Conservation (phyloP, 306 rosid genomes). For the Castanea sativa region DNA sequence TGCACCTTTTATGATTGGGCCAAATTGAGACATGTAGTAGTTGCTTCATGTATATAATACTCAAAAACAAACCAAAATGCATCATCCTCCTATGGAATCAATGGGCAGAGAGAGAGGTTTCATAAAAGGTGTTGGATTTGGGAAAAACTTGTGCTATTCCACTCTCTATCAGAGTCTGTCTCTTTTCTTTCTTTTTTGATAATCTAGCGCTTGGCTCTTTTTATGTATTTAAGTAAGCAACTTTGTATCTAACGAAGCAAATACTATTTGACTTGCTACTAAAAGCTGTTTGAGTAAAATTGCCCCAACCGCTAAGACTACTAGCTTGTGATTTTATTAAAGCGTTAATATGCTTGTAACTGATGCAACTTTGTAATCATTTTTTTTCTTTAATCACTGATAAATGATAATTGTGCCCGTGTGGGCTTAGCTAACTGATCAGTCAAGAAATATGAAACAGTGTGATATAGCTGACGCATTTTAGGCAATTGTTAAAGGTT, state of each 20-base stretch:
- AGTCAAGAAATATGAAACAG: slow-evolving; percentile 30
- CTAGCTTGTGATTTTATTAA: slow-evolving; percentile 44
- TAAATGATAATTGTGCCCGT: slow-evolving; percentile 33
- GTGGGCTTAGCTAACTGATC: slow-evolving; percentile 38
- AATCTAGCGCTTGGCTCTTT: background rate
- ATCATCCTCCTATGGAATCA: background rate
- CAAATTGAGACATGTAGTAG: slow-evolving; percentile 19
- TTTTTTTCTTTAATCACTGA: slow-evolving; percentile 35
- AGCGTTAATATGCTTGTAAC: slow-evolving; percentile 38
- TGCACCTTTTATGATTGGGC: slow-evolving; percentile 51
- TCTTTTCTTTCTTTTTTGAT: background rate
- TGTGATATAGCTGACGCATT: slow-evolving; percentile 8
- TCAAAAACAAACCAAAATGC: background rate
- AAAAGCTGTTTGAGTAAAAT: slow-evolving; percentile 30
- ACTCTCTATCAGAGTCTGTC: background rate
- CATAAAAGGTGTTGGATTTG: background rate
- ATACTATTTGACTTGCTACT: background rate
- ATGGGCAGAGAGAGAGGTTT: slow-evolving; percentile 1
- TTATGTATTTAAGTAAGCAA: background rate
- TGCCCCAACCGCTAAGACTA: slow-evolving; percentile 38
- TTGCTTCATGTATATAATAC: slow-evolving; percentile 18
- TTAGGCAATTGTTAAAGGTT: background rate
- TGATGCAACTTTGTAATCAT: slow-evolving; percentile 45
- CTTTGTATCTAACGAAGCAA: background rate
- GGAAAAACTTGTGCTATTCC: background rate